Evolutionary conservation across 805 yeast species (phyloP), one percentile per base, ranked within the genome.

Genomic region (Citeromyces matritensis): DNA sequence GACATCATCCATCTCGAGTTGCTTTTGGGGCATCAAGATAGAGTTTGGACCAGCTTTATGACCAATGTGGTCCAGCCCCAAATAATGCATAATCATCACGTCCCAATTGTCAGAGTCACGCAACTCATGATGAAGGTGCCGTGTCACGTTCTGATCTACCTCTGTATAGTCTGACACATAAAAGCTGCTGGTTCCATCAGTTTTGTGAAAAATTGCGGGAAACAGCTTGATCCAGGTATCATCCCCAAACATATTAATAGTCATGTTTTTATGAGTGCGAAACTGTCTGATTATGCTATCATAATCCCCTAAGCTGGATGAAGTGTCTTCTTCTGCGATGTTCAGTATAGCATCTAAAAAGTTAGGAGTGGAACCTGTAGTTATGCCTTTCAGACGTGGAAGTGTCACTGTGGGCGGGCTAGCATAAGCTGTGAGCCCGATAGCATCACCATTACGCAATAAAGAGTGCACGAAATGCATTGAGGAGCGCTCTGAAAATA

Each of bases 331-430:
- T 41, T 91, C 97, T 2, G 95, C 94, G 19, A 91, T 81, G 44
- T 91, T 91, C 31, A 91, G 60, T 15, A 91, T 83, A 0, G 97
- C 97, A 54, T 91, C 98, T 30, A 91, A 60, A 43, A 91, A 91
- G 45, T 73, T 85, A 0, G 98, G 96, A 0, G 95, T 77, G 0
- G 95, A 80, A 0, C 98, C 98, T 0, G 96, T 84, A 0, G 96
- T 82, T 15, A 86, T 69, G 6, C 95, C 95, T 52, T 91, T 91
- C 32, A 91, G 59, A 36, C 98, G 65, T 0, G 98, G 98, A 25
- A 91, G 58, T 0, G 98, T 91, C 7, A 91, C 98, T 0, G 98
- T 91, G 3, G 98, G 98, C 2, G 98, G 97, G 39, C 81, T 80
- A 1, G 95, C 77, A 48, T 63, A 81, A 0, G 95, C 95, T 0